phyloP scores from a whole-genome alignment of 306 rosid species.

The Dryas octopetala region DNA sequence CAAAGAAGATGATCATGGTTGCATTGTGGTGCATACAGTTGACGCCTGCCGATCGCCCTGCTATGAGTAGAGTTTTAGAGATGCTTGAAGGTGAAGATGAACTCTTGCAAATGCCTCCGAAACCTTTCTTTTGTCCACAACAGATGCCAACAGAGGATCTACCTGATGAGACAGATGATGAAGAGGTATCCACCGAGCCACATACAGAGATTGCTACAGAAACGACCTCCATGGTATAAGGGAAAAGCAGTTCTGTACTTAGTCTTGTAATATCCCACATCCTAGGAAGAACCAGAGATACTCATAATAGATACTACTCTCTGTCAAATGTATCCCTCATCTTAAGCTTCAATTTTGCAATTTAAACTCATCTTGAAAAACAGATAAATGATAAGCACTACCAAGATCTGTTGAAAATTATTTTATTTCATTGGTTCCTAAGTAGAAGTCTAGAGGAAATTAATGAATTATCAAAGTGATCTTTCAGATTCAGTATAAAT shows the following conservation, averaged over 20 bases:
- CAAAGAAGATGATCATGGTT: constrained; percentile 29
- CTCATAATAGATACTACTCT: too few relatives aligned
- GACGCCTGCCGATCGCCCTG: constrained; percentile 36
- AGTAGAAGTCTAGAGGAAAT: background rate
- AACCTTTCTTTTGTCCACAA: constrained; percentile 22
- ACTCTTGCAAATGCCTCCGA: constrained; percentile 31
- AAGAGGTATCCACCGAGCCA: background rate
- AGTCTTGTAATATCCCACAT: background rate
- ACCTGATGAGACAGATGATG: background rate
- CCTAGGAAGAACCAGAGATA: background rate
- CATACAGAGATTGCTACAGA: background rate
- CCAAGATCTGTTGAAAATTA: background rate
- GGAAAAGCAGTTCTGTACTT: background rate
- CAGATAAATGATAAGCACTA: background rate
- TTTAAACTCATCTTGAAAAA: background rate
- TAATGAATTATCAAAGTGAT: background rate
- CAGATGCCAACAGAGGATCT: background rate
- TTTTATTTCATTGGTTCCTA: background rate
- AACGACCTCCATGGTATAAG: constrained; percentile 3
- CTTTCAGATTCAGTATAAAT: too few relatives aligned
- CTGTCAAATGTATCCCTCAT: background rate
- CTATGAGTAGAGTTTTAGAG: constrained; percentile 28
- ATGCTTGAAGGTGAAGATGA: constrained; percentile 32
- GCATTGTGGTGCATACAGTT: constrained; percentile 44
- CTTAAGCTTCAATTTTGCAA: background rate